phyloP scores from a whole-genome alignment of 768 basidiomycete species.

The Amanita phalloides region DNA sequence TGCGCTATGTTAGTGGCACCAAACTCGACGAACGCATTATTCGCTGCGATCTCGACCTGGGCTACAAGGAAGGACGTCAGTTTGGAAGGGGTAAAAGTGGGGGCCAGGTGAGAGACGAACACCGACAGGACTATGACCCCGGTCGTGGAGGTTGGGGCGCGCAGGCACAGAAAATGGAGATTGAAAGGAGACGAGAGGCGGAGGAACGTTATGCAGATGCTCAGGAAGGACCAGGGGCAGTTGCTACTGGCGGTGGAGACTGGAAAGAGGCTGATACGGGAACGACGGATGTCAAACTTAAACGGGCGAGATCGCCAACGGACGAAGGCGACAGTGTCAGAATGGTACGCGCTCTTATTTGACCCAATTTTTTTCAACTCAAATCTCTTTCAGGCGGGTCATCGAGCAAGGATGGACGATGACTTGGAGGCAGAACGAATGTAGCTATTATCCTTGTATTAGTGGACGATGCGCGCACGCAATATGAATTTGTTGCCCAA shows the following conservation, averaged over 20 bases:
- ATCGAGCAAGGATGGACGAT: slow-evolving; percentile 54
- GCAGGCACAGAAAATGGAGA: slow-evolving; percentile 63
- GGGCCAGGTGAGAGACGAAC: slow-evolving; percentile 95
- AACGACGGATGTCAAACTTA: slow-evolving; percentile 32
- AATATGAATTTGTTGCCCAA: slow-evolving; percentile 30
- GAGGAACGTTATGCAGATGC: slow-evolving; percentile 83
- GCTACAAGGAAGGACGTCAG: slow-evolving; percentile 93
- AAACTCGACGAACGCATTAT: slow-evolving; percentile 99
- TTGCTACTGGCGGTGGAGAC: slow-evolving; percentile 77
- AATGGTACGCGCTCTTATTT: slow-evolving; percentile 31
- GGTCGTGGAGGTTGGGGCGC: slow-evolving; percentile 95
- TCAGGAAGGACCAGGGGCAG: slow-evolving; percentile 68
- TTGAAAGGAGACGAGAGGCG: slow-evolving; percentile 68
- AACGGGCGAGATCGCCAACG: slow-evolving; percentile 68
- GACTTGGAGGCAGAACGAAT: slow-evolving; percentile 61
- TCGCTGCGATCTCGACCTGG: slow-evolving; percentile 93
- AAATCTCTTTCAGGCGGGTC: slow-evolving; percentile 26
- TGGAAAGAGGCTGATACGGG: slow-evolving; percentile 62
- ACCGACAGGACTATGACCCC: slow-evolving; percentile 92
- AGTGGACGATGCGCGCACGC: slow-evolving; percentile 42
- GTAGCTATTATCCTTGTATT: slow-evolving; percentile 25
- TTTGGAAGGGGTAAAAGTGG: slow-evolving; percentile 97
- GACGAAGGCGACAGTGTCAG: slow-evolving; percentile 57
- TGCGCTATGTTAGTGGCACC: slow-evolving; percentile 94
- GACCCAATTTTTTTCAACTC: background rate